Evolutionary conservation across 495 filamentous ascomycete species (phyloP).

Genomic region (Lasiosphaeria ovina): DNA sequence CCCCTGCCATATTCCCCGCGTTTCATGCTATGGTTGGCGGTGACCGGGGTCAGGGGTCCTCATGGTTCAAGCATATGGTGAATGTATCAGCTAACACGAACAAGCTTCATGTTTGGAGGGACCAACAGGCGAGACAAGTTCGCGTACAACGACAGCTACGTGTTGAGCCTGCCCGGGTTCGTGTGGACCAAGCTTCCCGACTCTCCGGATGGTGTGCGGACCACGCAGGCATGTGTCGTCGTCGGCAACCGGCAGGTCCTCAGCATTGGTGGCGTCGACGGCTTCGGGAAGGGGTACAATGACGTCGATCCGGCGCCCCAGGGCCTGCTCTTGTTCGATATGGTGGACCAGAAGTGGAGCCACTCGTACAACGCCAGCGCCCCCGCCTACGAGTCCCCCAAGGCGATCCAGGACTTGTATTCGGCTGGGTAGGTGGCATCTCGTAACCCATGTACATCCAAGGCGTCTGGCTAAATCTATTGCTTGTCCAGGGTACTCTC

Average conservation of each 20-base stretch:
- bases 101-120: constrained; percentile 39
- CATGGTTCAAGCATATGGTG: too few species aligned
- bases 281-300: constrained; percentile 19
- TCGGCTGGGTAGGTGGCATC: constrained; percentile 8
- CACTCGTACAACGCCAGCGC: constrained; percentile 39
- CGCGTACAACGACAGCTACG: constrained; percentile 30
- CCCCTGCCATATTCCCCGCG: too few species aligned
- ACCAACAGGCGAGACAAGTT: constrained; percentile 15
- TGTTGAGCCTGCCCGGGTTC: constrained; percentile 50
- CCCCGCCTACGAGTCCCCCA: constrained; percentile 32
- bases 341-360: constrained; percentile 39
- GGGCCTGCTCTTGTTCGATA: constrained; percentile 42
- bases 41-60: too few species aligned
- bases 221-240: constrained; percentile 29
- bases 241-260: constrained; percentile 42
- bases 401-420: constrained; percentile 33
- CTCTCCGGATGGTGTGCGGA: constrained; percentile 23
- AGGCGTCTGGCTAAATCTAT: background rate
- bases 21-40: too few species aligned
- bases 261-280: constrained; percentile 24
- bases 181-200: constrained; percentile 36
- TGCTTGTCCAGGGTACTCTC: background rate
- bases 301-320: constrained; percentile 39
- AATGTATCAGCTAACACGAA: background rate
- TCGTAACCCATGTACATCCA: background rate